Percentiles rank a stretch among this genome's conserved stretches.
Evolutionary conservation across 2,329 filamentous ascomycete species (phyloP).

Genomic region (Calonectria pseudoturangicola): DNA sequence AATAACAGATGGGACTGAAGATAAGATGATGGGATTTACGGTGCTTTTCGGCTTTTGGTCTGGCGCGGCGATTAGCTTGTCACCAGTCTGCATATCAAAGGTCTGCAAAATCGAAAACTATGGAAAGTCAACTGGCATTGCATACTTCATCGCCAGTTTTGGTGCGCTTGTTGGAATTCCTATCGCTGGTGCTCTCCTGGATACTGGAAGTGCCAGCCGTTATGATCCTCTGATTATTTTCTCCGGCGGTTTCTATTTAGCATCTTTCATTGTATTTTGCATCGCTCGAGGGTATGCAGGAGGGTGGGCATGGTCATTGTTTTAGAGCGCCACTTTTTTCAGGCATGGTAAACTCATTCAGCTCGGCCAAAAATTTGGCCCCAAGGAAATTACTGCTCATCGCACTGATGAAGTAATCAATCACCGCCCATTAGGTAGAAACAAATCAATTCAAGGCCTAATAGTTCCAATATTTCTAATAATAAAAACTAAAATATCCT

Average conservation of each 20-base stretch:
- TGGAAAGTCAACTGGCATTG: conserved; percentile 81
- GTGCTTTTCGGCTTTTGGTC: conserved; percentile 82
- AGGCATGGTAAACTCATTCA: not conserved
- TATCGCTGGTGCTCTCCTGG: conserved; percentile 68
- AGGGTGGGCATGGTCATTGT: conserved; percentile 28
- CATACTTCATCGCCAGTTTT: conserved; percentile 81
- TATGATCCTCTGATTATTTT: conserved; percentile 38
- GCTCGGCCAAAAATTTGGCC: no score
- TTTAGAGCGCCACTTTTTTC: not conserved
- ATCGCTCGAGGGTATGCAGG: conserved; percentile 34
- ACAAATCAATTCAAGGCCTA: no score
- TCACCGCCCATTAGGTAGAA: no score
- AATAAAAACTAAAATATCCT: not conserved
- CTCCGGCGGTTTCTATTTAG: conserved; percentile 34
- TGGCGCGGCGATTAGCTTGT: conserved; percentile 81
- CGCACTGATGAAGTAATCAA: no score
- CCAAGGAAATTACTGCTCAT: no score
- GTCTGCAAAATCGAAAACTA: conserved; percentile 82
- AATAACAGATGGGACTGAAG: conserved; percentile 60
- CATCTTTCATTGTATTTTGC: conserved; percentile 37
- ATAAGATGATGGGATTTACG: conserved; percentile 75
- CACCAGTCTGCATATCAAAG: conserved; percentile 83
- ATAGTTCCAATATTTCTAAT: no score
- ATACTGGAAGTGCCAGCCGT: not conserved
- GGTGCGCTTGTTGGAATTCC: conserved; percentile 74